Conservation (phyloP, 1,139 yeast genomes). For the Blastobotrys persicus region DNA sequence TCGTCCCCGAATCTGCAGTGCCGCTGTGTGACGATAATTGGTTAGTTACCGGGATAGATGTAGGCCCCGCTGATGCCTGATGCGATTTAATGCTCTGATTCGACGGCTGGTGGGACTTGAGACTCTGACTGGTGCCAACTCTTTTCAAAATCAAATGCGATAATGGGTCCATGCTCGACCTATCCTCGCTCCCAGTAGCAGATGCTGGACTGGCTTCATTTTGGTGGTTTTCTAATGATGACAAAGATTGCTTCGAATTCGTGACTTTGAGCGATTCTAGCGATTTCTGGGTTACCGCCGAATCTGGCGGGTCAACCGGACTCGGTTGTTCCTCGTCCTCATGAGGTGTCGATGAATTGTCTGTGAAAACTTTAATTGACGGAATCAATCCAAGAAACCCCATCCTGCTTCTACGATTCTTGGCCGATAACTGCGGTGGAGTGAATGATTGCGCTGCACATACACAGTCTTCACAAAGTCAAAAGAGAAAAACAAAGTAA, state of each 20-base stretch:
- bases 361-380: background rate
- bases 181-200: slow-evolving; percentile 3
- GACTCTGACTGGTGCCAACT: slow-evolving; percentile 10
- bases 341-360: background rate
- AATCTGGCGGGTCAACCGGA: slow-evolving; percentile 6
- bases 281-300: slow-evolving; percentile 3
- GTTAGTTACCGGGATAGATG: background rate
- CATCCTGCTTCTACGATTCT: no score
- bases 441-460: no score
- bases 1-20: background rate
- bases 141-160: slow-evolving; percentile 17
- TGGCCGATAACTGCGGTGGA: no score
- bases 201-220: background rate
- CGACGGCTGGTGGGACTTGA: slow-evolving; percentile 8
- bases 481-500: no score
- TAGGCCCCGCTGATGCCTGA: slow-evolving; percentile 5
- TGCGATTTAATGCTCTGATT: slow-evolving; percentile 7
- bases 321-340: background rate
- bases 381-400: slow-evolving; percentile 7
- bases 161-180: slow-evolving; percentile 13
- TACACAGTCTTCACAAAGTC: no score
- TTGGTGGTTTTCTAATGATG: no score
- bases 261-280: slow-evolving; percentile 1
- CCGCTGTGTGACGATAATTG: background rate
- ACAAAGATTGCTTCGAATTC: background rate